These are phyloP conservation scores for Penicillium rolfsii DNA, from an alignment of 2,329 filamentous ascomycete species.

Conservation along the genomic window DNA sequence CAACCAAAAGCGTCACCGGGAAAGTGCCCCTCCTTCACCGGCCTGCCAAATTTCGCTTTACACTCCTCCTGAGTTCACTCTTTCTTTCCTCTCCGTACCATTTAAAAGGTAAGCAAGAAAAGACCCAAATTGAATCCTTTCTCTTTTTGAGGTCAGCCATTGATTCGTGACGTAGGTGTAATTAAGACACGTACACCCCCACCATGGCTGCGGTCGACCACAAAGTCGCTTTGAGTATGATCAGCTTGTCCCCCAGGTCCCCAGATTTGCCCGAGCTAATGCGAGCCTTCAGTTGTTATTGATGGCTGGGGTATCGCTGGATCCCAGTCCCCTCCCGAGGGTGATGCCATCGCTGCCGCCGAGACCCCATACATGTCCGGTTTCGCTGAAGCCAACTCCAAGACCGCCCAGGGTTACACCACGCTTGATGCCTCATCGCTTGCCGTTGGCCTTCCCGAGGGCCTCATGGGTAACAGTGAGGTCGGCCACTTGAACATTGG, in stretches of 20 bases:
- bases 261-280: conserved; percentile 24
- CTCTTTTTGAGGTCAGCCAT: conserved; percentile 21
- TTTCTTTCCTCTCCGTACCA: conserved; percentile 22
- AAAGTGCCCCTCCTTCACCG: conserved; percentile 39
- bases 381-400: conserved; percentile 68
- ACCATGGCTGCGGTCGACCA: conserved; percentile 70
- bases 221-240: conserved; percentile 69
- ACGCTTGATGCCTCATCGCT: conserved; percentile 95
- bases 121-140: conserved; percentile 7
- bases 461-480: conserved; percentile 98
- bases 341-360: conserved; percentile 93
- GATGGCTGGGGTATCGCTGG: conserved; percentile 95
- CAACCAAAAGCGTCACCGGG: conserved; percentile 42
- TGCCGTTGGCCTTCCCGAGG: conserved; percentile 92
- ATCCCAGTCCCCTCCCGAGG: conserved; percentile 77
- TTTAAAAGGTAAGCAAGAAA: conserved; percentile 17
- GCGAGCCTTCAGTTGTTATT: conserved; percentile 77
- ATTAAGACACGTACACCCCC: conserved; percentile 30
- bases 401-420: conserved; percentile 80
- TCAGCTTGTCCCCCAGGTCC: conserved; percentile 36
- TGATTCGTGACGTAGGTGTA: conserved; percentile 25
- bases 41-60: conserved; percentile 23
- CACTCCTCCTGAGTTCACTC: conserved; percentile 15
- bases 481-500: conserved; percentile 99
- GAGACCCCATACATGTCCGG: conserved; percentile 94